phyloP scores from a whole-genome alignment of 257 asterid species.

The Echites panduratus region DNA sequence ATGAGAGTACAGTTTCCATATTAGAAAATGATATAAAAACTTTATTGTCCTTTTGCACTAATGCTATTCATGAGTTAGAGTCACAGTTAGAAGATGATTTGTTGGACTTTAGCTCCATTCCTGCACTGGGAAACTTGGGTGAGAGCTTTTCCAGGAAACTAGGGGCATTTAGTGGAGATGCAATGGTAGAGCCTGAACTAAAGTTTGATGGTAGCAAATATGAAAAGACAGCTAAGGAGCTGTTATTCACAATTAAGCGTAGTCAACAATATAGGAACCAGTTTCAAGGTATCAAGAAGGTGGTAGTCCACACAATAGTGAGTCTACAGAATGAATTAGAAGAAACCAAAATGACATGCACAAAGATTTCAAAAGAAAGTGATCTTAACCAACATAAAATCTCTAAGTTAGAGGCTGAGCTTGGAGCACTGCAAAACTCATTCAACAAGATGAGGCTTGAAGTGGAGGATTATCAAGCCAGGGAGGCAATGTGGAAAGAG shows the following conservation, averaged over 20 bases:
- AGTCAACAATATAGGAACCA: slow-evolving; percentile 39
- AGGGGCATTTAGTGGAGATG: slow-evolving; percentile 29
- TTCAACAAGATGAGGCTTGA: slow-evolving; percentile 39
- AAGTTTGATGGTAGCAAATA: slow-evolving; percentile 34
- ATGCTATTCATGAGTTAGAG: slow-evolving; percentile 53
- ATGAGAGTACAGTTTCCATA: slow-evolving; percentile 34
- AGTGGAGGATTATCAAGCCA: slow-evolving; percentile 43
- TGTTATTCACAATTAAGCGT: slow-evolving; percentile 47
- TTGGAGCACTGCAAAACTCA: slow-evolving; percentile 39
- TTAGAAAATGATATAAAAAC: slow-evolving; percentile 49
- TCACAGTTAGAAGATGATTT: slow-evolving; percentile 33
- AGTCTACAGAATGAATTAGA: slow-evolving; percentile 46
- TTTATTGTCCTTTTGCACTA: slow-evolving; percentile 59
- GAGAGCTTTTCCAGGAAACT: slow-evolving; percentile 26
- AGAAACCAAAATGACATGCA: slow-evolving; percentile 40
- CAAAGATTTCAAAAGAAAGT: slow-evolving; percentile 50
- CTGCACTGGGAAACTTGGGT: slow-evolving; percentile 31
- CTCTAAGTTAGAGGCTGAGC: slow-evolving; percentile 55
- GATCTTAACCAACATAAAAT: slow-evolving; percentile 39
- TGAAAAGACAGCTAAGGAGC: slow-evolving; percentile 51
- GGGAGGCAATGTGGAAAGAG: slow-evolving; percentile 40
- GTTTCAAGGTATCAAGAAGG: slow-evolving; percentile 36
- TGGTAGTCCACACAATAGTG: slow-evolving; percentile 32
- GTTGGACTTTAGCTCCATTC: slow-evolving; percentile 36
- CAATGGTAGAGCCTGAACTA: slow-evolving; percentile 16